phyloP scores from a whole-genome alignment of 208 protist genomes.

The Acanthamoeba castellanii region DNA sequence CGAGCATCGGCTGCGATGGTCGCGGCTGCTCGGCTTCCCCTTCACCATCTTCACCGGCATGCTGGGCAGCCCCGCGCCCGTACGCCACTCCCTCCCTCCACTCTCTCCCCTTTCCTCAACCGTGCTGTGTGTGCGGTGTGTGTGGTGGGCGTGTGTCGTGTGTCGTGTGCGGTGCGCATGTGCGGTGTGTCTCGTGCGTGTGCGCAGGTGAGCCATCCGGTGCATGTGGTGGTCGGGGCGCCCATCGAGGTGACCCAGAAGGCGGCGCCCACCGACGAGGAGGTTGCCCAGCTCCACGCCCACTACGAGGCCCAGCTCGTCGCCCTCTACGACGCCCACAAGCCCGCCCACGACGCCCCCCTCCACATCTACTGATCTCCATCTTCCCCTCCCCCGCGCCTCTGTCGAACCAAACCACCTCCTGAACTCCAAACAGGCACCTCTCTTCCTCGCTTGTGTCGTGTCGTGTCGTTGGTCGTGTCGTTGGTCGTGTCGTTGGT shows the following conservation, averaged over 20 bases:
- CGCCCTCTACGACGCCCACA: constrained; percentile 4
- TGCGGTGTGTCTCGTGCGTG: not conserved
- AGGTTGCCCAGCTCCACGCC: not conserved
- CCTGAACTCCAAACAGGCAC: no score
- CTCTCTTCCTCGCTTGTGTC: no score
- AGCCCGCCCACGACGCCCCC: not conserved
- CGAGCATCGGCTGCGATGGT: not conserved
- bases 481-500: no score
- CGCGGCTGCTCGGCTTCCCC: not conserved
- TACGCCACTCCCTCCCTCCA: not conserved
- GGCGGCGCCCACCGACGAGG: not conserved
- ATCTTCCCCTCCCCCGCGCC: not conserved
- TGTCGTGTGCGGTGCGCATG: not conserved
- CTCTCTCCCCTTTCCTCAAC: not conserved
- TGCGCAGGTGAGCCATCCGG: not conserved
- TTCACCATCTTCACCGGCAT: not conserved
- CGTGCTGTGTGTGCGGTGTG: not conserved
- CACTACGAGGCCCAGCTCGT: not conserved
- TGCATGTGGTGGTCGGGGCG: not conserved
- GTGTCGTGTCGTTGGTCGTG: no score
- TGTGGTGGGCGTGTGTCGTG: not conserved
- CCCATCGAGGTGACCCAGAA: constrained; percentile 1
- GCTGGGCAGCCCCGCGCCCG: not conserved
- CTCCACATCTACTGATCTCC: not conserved
- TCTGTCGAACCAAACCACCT: no score